A percentile compares a stretch with the other conserved stretches of the same genome.
Conservation (phyloP, 2,329 filamentous ascomycete genomes). For the Exophiala lecanii-corni region DNA sequence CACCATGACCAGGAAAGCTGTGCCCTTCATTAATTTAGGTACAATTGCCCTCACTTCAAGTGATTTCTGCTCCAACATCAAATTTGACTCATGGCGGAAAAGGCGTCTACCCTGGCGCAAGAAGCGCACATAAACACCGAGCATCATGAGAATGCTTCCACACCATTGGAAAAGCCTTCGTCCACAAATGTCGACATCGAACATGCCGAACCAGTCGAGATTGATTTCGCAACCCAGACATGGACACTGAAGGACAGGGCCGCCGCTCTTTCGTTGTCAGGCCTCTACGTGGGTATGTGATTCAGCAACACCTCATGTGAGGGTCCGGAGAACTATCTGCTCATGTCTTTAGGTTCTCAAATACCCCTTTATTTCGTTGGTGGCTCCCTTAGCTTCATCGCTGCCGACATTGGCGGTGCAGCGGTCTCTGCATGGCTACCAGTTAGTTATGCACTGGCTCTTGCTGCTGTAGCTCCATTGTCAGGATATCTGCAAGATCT, state of each 20-base stretch:
- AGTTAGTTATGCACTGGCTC: slow-evolving; percentile 14
- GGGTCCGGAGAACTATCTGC: too few relatives aligned
- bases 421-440: slow-evolving; percentile 17
- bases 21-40: too few relatives aligned
- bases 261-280: background rate
- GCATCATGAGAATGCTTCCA: background rate
- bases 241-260: background rate
- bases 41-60: too few relatives aligned
- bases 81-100: background rate
- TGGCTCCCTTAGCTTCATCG: slow-evolving; percentile 18
- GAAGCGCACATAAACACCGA: background rate
- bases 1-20: too few relatives aligned
- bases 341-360: slow-evolving; percentile 12
- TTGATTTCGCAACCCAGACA: background rate
- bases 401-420: slow-evolving; percentile 14
- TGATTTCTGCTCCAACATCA: too few relatives aligned
- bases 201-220: background rate
- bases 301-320: too few relatives aligned
- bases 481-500: slow-evolving; percentile 22
- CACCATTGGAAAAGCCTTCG: background rate
- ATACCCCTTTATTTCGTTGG: slow-evolving; percentile 22
- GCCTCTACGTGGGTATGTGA: background rate
- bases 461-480: slow-evolving; percentile 18
- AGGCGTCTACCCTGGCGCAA: background rate
- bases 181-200: background rate